Evolutionary conservation across 202 grass and related monocot species (phyloP), one percentile per base, ranked within the genome.

Genomic region (Sporobolus alterniflorus): DNA sequence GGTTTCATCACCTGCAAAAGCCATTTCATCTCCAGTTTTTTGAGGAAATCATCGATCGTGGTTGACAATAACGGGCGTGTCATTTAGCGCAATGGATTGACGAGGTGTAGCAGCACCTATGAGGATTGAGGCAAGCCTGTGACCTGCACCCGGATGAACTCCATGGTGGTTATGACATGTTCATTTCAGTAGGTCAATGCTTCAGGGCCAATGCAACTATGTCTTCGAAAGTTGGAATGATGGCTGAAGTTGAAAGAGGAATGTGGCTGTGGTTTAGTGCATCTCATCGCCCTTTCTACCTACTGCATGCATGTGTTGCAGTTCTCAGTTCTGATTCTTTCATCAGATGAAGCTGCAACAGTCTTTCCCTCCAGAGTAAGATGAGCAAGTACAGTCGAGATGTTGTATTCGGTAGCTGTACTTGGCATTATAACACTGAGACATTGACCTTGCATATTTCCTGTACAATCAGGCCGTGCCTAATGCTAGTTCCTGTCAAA

Each of bases 201-300:
- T 90, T 83, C 80, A 87, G 57, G 75, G 49, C 68, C 75, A 71
- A 49, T 83, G 42, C 76, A 55, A 20, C 57, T 39, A 39, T 81
- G 65, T 74, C 30, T 87, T 90, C 84, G 59, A 84, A 66, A 87
- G 84, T 36, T 70, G 70, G 40, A 84, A 90, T 90, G 52, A 87
- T 90, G 75, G 63, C 69, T 57, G 63, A 68, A 9, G 75, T 87
- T 80, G 84, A 87, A 87, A 80, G 44, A 42, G 7, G 75, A 46
- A 65, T 83, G 69, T 64, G 79, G 10, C 64, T 68, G 47, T 44
- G 33, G 15, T 67, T 63, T 66, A 61, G 44, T 6, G 50, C 74
- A 44, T 63, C 72, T 13, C n/a, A 13, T 65, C 5, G 25, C 76
- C 39, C 52, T 83, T 79, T 83, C 75, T 71, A 83, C 75, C 75